Base-by-base conservation (phyloP, 148 eudicot genomes). In the Persicaria maculosa region DNA sequence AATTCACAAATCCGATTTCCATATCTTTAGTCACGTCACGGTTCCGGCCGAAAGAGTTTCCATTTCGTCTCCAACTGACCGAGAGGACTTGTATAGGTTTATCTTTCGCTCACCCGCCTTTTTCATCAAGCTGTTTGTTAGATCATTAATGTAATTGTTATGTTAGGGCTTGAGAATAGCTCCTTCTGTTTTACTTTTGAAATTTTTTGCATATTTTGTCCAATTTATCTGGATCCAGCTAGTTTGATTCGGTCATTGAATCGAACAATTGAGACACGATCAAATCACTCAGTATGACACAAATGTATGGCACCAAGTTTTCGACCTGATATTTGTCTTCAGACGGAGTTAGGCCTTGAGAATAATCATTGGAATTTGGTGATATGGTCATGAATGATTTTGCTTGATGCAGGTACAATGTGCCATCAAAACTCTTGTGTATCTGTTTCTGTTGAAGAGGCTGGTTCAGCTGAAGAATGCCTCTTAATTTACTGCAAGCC, bases 401-500 rank as follows among this genome's bases (percentile, higher is more conserved):
- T 31, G 45, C 59, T 75, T 20, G 71, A 10, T 53, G 44, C 75
- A 79, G 61, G 45, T 73, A 68, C 70, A 45, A 95, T 95, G 99
- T 90, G 97, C 83, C 92, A 87, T 74, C 90, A 90, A 67, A 90
- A 82, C 83, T 85, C 89, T 72, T 87, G 87, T 74, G 84, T 83
- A 9, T 87, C 78, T 83, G 85, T 92, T 80, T 80, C 90, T 19
- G 84, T 84, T 44, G 97, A 90, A 84, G 93, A 92, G 77, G 82
- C 80, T 76, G 80, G 72, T 77, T 86, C 88, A 19, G 92, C 97
- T 14, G 93, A 95, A 79, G 93, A 88, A 80, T 85, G 89, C 85
- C 91, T 95, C 81, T 77, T 96, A 72, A 73, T 80, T 52, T 95
- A 88, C 77, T 92, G 97, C 91, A 92, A 92, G 85, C 98, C 96